Conservation (phyloP, 495 filamentous ascomycete genomes). For the Eremomyces bilateralis region DNA sequence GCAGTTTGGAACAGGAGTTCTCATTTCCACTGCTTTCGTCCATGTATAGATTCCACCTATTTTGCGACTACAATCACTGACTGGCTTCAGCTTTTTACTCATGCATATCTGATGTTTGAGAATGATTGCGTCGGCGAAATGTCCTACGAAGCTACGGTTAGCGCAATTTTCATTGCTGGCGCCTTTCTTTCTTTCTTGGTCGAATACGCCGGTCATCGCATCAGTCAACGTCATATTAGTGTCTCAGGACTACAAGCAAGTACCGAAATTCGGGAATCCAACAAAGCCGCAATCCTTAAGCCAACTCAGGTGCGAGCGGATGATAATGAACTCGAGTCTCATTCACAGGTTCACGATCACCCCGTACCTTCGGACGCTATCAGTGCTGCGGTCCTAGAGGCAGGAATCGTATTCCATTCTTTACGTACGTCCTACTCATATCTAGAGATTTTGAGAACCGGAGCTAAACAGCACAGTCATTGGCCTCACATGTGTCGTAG, state of each 20-base stretch:
- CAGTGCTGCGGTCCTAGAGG: conserved; percentile 40
- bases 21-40: conserved; percentile 49
- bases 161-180: conserved; percentile 43
- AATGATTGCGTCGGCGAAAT: conserved; percentile 41
- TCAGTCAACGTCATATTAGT: too few relatives aligned
- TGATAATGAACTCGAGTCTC: too few relatives aligned
- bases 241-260: too few relatives aligned
- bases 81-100: too few relatives aligned
- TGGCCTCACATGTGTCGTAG: conserved; percentile 35
- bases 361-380: conserved; percentile 33
- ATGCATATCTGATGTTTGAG: conserved; percentile 38
- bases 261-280: conserved; percentile 5
- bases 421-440: conserved; percentile 30
- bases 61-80: too few relatives aligned
- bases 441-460: too few relatives aligned
- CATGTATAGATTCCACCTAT: too few relatives aligned
- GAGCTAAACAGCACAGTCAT: conserved; percentile 22
- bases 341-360: too few relatives aligned
- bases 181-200: conserved; percentile 38
- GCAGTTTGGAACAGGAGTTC: conserved; percentile 58
- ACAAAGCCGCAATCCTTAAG: too few relatives aligned
- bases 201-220: conserved; percentile 33
- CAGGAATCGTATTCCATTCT: conserved; percentile 52
- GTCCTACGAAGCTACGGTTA: conserved; percentile 35
- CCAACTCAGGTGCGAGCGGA: too few relatives aligned